Percentiles rank a stretch among this genome's conserved stretches.
Conservation (phyloP, 805 yeast genomes). For the Candida caryicola region DNA sequence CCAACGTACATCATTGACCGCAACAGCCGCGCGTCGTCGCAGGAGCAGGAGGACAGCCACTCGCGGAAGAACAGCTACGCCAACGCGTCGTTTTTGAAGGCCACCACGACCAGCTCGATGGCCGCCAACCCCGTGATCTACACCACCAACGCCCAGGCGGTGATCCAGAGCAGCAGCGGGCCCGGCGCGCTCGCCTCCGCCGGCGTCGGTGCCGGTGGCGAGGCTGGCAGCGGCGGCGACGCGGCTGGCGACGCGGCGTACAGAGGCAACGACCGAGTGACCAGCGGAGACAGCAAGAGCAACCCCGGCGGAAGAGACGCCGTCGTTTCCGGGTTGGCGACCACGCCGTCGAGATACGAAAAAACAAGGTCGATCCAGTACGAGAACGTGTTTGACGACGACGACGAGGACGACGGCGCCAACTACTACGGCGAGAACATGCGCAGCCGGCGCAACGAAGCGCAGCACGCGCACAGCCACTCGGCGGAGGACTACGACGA, state of each 20-base stretch:
- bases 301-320: background rate
- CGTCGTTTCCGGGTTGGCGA: slow-evolving; percentile 31
- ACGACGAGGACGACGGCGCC: slow-evolving; percentile 44
- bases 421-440: slow-evolving; percentile 1
- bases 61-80: slow-evolving; percentile 7
- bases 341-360: slow-evolving; percentile 32
- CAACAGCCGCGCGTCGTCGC: slow-evolving; percentile 4
- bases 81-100: slow-evolving; percentile 17
- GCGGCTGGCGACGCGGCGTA: background rate
- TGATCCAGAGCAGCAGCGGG: too few relatives aligned
- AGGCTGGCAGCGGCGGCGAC: slow-evolving; percentile 1
- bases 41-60: slow-evolving; percentile 4
- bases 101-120: slow-evolving; percentile 14
- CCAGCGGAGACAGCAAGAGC: background rate
- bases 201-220: slow-evolving; percentile 1
- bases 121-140: slow-evolving; percentile 23
- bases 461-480: slow-evolving; percentile 1
- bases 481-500: slow-evolving; percentile 36
- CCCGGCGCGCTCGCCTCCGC: too few relatives aligned
- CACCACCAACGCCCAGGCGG: slow-evolving; percentile 23
- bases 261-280: background rate
- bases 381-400: slow-evolving; percentile 43
- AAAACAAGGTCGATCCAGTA: slow-evolving; percentile 25
- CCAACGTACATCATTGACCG: slow-evolving; percentile 1
- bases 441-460: slow-evolving; percentile 2